Base-by-base conservation (phyloP, 2,329 filamentous ascomycete species). In the Myriosclerotinia scirpicola region DNA sequence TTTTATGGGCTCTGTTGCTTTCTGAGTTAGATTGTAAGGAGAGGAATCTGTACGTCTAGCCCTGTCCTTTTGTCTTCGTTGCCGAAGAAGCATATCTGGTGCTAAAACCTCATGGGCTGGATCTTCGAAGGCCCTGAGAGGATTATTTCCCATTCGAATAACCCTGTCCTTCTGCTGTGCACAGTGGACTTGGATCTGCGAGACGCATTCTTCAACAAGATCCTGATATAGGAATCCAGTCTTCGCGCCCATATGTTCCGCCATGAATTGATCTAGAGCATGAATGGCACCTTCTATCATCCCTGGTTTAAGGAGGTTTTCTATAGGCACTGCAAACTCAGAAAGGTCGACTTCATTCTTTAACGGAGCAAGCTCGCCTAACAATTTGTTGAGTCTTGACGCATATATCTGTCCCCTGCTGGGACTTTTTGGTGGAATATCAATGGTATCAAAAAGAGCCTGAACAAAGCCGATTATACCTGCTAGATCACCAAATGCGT, bases 201-300 rank as follows among this genome's bases (percentile, higher is more conserved):
- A 48, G 0, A 82, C 54, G 62, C 77, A 79, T 0, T 80, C 76
- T 0, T 81, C 74, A 3, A 82, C 70, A 8, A 81, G 62, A 54
- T 82, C 78, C 54, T 81, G 74, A 67, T 83, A 84, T 0, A 83
- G 70, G 53, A 77, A 77, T 1, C 77, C 79, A 17, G 83, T 67
- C n/a, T 75, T 79, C 0, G 76, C 74, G 2, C 81, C 80, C 0
- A 76, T 69, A 36, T 79, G 79, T 0, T 79, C 73, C 1, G 74
- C 46, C 3, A 83, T 66, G 55, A 80, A 80, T 12, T 70, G 30
- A 46, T 82, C 76, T 0, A 84, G 73, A 0, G 71, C 34, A 59
- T 44, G 52, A 20, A 69, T 59, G 30, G 81, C 79, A 0, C 67
- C 68, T 2, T 74, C 68, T 0, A 79, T 74, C 74, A 80, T 76